Evolutionary conservation across 2,329 filamentous ascomycete species (phyloP), one percentile per base, ranked within the genome.

Genomic region (Talaromyces sp.): DNA sequence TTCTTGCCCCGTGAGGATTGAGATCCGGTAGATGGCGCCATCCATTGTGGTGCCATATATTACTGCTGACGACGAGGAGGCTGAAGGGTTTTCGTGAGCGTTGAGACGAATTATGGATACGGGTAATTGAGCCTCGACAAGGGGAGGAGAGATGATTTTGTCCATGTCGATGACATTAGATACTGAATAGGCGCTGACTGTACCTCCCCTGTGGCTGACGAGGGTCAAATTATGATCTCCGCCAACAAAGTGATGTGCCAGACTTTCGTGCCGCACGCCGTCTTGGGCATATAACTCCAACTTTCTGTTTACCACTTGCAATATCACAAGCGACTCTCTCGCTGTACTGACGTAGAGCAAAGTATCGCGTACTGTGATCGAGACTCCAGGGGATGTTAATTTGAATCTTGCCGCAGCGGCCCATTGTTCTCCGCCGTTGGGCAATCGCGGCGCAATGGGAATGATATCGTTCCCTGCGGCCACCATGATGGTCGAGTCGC

Each of bases 1-100:
- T 7, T 88, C 83, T 1, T 83, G 75, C 18, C 83, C 69, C 9
- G 82, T 78, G 0, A 98, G 76, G 14, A 93, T 76, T 0, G 84
- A 84, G 68, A 97, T 88, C 62, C 89, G 84, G 65, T 85, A 85
- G 25, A 93, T 69, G 0, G 87, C 86, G 1, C 91, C 91, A 69
- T 91, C 86, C 37, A 92, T 81, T 6, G 84, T 84, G 6, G 88
- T 80, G 1, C 89, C 91, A 37, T 78, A 93, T 72, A 62, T 86
- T 77, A 62, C 64, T 86, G 84, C 4, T 62, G 60, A n/a, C 25
- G 44, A 25, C 25, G 44, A 54, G 2, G 59, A 44, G 18, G n/a
- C 55, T 12, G 67, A 68, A 12, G 48, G 54, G 23, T 63, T 66
- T 25, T 63, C 67, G 37, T 67, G 66, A 7, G 66, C 56, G 18